Percentiles rank a stretch among this genome's conserved stretches.
Evolutionary conservation across 257 asterid species (phyloP).

Genomic region (Solanum tarijense): DNA sequence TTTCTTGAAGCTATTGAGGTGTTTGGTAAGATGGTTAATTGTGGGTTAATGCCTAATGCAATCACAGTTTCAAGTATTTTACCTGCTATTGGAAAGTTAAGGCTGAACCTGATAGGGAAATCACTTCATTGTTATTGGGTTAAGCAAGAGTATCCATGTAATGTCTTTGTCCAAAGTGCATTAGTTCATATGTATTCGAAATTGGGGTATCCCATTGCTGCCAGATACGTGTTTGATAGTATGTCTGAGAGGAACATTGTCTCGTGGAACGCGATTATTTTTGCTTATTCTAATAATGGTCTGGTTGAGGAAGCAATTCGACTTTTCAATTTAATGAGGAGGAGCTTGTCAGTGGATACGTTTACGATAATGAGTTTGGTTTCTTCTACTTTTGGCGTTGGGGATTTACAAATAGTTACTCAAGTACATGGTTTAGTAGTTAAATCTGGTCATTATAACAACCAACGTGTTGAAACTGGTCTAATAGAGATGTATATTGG

Average conservation of each 20-base stretch:
- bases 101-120: slow-evolving; percentile 26
- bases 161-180: slow-evolving; percentile 45
- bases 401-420: slow-evolving; percentile 20
- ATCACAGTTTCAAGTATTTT: slow-evolving; percentile 40
- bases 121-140: slow-evolving; percentile 52
- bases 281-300: slow-evolving; percentile 38
- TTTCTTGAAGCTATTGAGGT: slow-evolving; percentile 31
- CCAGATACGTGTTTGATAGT: slow-evolving; percentile 34
- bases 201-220: slow-evolving; percentile 24
- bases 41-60: slow-evolving; percentile 41
- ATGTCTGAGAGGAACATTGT: slow-evolving; percentile 46
- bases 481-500: slow-evolving; percentile 36
- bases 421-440: slow-evolving; percentile 30
- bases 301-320: slow-evolving; percentile 37
- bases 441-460: slow-evolving; percentile 26
- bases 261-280: slow-evolving; percentile 48
- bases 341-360: slow-evolving; percentile 21
- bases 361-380: slow-evolving; percentile 37
- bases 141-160: slow-evolving; percentile 9
- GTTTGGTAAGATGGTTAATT: slow-evolving; percentile 31
- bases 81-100: slow-evolving; percentile 45
- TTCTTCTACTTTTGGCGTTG: slow-evolving; percentile 7
- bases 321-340: slow-evolving; percentile 33
- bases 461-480: slow-evolving; percentile 27
- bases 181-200: slow-evolving; percentile 43